Conservation (phyloP, 371 early-diverging fungal species). For the Aphelidium insulamus region DNA sequence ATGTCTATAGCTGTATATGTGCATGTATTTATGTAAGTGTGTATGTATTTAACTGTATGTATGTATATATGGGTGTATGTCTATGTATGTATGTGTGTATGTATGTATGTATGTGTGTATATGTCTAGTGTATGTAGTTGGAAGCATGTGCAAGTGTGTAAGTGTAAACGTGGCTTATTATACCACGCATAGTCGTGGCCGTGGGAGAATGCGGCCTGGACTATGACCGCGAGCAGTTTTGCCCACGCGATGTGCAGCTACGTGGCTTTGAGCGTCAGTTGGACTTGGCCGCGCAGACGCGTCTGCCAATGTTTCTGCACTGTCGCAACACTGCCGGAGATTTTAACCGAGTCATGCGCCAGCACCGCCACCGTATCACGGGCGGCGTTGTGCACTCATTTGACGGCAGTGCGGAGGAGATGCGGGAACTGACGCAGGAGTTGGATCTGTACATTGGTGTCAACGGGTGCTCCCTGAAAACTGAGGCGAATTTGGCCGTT, state of each 20-base stretch:
- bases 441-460: conserved; percentile 84
- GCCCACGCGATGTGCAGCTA: conserved; percentile 43
- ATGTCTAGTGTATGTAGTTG: too few species aligned
- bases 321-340: conserved; percentile 53
- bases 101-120: too few species aligned
- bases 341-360: conserved; percentile 29
- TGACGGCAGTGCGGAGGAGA: conserved; percentile 60
- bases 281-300: conserved; percentile 43
- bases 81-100: too few species aligned
- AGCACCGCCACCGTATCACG: conserved; percentile 33
- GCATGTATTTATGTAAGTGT: too few species aligned
- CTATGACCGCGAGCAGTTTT: conserved; percentile 72
- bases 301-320: conserved; percentile 73
- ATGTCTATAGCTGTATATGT: too few species aligned
- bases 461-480: conserved; percentile 91
- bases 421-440: conserved; percentile 30
- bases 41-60: too few species aligned
- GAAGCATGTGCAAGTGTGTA: too few species aligned
- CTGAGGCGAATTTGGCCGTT: conserved; percentile 54
- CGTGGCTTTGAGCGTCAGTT: conserved; percentile 52
- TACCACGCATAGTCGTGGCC: conserved; percentile 50
- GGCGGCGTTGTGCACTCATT: conserved; percentile 92
- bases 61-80: too few species aligned
- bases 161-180: too few species aligned
- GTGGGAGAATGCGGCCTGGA: conserved; percentile 87